These are phyloP conservation scores for Verticillium klebahnii DNA, from an alignment of 2,329 filamentous ascomycete genomes.

Conservation along the genomic window DNA sequence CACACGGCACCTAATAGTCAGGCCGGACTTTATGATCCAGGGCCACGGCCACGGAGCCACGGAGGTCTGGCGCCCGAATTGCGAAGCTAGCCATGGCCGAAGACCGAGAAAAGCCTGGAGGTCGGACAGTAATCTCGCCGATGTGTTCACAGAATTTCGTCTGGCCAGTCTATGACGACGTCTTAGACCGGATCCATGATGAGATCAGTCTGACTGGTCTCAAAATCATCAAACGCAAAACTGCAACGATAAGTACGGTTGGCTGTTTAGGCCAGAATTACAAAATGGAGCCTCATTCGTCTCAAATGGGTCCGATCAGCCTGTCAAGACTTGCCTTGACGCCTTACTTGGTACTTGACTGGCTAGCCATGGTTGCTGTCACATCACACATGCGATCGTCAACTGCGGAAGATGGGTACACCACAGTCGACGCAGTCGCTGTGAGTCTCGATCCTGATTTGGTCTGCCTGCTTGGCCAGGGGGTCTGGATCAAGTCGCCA, in stretches of 20 bases:
- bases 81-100: background rate
- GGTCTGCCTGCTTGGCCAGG: no score
- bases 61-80: background rate
- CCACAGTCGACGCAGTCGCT: no score
- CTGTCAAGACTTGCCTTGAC: no score
- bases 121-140: background rate
- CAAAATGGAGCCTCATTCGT: no score
- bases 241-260: background rate
- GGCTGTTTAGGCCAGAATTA: background rate
- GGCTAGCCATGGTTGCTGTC: no score
- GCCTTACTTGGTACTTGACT: no score
- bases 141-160: background rate
- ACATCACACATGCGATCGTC: no score
- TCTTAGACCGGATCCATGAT: background rate
- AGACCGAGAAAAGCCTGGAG: background rate
- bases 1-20: background rate
- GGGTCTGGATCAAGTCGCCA: no score
- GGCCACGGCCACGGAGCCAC: background rate
- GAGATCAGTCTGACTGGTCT: slow-evolving; percentile 1
- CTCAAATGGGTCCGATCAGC: no score
- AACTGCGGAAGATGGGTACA: no score
- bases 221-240: background rate
- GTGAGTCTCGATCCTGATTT: no score
- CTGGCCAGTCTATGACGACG: background rate
- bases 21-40: background rate